Conservation (phyloP, 345 rosid species). For the Rhizophora mangle region DNA sequence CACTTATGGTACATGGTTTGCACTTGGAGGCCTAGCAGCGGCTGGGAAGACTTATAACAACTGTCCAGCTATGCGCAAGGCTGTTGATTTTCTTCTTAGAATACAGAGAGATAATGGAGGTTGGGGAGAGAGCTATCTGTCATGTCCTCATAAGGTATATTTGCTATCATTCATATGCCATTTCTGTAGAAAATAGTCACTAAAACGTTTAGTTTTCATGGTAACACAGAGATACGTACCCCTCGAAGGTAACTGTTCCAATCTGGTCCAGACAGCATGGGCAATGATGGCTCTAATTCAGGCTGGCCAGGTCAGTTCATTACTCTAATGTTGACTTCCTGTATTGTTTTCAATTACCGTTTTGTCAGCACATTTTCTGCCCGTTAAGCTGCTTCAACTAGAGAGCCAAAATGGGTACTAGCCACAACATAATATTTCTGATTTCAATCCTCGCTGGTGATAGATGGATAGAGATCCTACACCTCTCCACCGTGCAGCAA, state of each 20-base stretch:
- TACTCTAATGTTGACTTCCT: background rate
- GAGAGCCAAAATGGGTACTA: no score
- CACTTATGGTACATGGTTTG: slow-evolving; percentile 47
- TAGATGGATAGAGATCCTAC: slow-evolving; percentile 36
- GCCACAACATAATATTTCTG: no score
- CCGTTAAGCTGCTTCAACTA: no score
- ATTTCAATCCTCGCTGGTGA: background rate
- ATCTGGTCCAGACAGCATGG: slow-evolving; percentile 59
- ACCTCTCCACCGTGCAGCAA: slow-evolving; percentile 68
- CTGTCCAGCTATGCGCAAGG: slow-evolving; percentile 35
- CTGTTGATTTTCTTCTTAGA: slow-evolving; percentile 38
- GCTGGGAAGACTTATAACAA: slow-evolving; percentile 42
- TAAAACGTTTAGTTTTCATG: background rate
- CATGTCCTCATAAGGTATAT: slow-evolving; percentile 47
- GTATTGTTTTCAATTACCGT: background rate
- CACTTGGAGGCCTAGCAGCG: slow-evolving; percentile 47
- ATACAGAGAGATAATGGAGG: slow-evolving; percentile 44
- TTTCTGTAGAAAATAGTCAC: no score
- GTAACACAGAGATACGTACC: slow-evolving; percentile 42
- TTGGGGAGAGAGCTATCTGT: slow-evolving; percentile 60
- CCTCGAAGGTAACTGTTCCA: slow-evolving; percentile 40
- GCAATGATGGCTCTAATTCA: slow-evolving; percentile 58
- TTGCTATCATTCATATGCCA: no score
- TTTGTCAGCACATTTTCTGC: no score
- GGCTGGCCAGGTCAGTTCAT: slow-evolving; percentile 40